Evolutionary conservation across 176 grass and related monocot genomes (phyloP), one percentile per base, ranked within the genome.

Genomic region (Triticum urartu): DNA sequence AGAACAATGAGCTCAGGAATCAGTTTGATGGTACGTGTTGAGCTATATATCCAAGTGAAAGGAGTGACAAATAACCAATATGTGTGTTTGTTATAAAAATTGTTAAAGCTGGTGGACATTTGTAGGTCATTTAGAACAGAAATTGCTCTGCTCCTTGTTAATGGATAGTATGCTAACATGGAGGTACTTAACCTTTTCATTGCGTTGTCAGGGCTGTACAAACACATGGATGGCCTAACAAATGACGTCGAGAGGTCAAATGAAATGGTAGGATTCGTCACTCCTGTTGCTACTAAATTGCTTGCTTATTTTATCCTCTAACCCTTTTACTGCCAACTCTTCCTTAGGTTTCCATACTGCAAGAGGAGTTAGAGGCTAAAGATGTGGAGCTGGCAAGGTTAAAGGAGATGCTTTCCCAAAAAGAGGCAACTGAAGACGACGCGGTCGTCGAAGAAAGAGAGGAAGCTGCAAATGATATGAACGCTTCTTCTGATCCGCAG

Each of bases 231-330:
- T 80, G 92, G 91, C 58, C 40, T 97, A 68, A 93, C 91, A 81
- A 96, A 96, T 65, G 94, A 96, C 8, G 87, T 97, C 4, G 97
- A 97, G 87, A 95, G 97, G 92, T 99, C 97, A 83, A 99, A 99
- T 74, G 97, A 99, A 86, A 87, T 97, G 97, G 97, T 99, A 87
- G 80, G 66, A 63, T 62, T 42, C 2, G 17, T 67, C 38, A 5
- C 56, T 68, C 6, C 50, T 50, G 56, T 33, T 24, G 8, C 11
- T 81, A 40, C 32, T 65, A 30, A 59, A 58, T 64, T 35, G 28
- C 36, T 24, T 85, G n/a, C 38, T 30, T 81, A 32, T 26, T 26
- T 20, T 36, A 13, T 33, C 72, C 30, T 6, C 54, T 82, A 33
- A 56, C 68, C 24, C 60, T 64, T 58, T 20, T 11, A 64, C 70